Conservation (phyloP, 1,284 basidiomycete genomes). For the Puccinia triticina region DNA sequence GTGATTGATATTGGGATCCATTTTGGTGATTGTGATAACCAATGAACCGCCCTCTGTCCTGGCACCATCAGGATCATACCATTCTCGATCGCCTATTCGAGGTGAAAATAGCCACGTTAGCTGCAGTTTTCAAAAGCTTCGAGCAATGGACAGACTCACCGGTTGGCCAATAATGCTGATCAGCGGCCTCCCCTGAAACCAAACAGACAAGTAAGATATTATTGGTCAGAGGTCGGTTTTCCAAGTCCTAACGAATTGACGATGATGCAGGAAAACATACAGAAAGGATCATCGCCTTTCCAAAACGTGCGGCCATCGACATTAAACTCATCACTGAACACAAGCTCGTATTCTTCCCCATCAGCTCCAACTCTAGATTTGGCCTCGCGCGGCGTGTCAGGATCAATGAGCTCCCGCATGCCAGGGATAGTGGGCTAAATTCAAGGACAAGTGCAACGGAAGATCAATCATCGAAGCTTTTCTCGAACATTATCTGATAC, state of each 20-base stretch:
- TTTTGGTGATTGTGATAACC: constrained; percentile 56
- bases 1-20: constrained; percentile 46
- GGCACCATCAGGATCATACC: constrained; percentile 60
- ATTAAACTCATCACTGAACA: constrained; percentile 61
- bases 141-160: not conserved
- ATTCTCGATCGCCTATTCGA: constrained; percentile 54
- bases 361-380: constrained; percentile 54
- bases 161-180: constrained; percentile 47
- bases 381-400: constrained; percentile 57
- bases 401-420: constrained; percentile 56
- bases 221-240: not conserved
- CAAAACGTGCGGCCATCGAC: constrained; percentile 59
- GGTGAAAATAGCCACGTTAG: not conserved
- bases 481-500: not conserved
- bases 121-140: not conserved
- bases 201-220: not conserved
- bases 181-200: constrained; percentile 42
- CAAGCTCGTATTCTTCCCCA: constrained; percentile 58
- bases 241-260: not conserved
- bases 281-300: constrained; percentile 60
- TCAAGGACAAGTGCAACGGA: not conserved
- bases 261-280: constrained; percentile 53
- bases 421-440: constrained; percentile 42
- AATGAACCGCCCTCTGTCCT: constrained; percentile 57
- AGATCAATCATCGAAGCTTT: not conserved